Conservation (phyloP, 2,329 filamentous ascomycete species). For the Hypoxylon sp. region DNA sequence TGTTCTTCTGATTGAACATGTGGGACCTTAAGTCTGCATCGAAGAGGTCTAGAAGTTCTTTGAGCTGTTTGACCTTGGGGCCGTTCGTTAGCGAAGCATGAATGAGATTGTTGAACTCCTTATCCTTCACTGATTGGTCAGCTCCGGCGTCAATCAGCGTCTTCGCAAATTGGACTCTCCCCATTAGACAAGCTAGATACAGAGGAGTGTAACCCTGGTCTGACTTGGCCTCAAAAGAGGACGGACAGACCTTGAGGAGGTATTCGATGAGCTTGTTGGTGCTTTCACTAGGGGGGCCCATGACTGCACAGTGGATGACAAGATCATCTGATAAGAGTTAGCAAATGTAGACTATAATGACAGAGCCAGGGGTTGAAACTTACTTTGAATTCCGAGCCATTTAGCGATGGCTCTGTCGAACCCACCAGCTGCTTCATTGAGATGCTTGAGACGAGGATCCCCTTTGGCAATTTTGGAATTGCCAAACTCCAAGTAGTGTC, state of each 20-base stretch:
- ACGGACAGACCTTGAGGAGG: constrained; percentile 68
- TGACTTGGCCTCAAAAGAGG: constrained; percentile 69
- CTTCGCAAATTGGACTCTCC: constrained; percentile 63
- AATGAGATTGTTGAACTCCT: constrained; percentile 70
- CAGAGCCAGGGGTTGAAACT: constrained; percentile 43
- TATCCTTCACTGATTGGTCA: constrained; percentile 71
- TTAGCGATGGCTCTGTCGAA: constrained; percentile 69
- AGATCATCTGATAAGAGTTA: constrained; percentile 60
- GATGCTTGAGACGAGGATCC: constrained; percentile 68
- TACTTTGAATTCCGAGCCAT: constrained; percentile 69
- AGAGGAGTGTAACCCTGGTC: constrained; percentile 71
- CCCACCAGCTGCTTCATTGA: constrained; percentile 67
- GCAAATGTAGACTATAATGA: background rate
- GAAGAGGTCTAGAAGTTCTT: constrained; percentile 64
- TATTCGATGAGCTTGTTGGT: constrained; percentile 69
- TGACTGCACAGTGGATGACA: constrained; percentile 71
- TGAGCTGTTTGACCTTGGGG: constrained; percentile 50
- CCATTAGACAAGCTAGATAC: constrained; percentile 68
- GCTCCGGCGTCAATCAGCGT: constrained; percentile 73
- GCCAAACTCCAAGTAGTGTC: constrained; percentile 73
- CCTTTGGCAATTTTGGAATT: constrained; percentile 65
- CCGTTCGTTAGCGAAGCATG: constrained; percentile 61
- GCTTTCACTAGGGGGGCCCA: constrained; percentile 52
- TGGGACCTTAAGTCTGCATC: constrained; percentile 63
- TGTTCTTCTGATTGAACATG: constrained; percentile 67